Base-by-base conservation (phyloP, 805 yeast species). In the Cyberlindnera maclurae region DNA sequence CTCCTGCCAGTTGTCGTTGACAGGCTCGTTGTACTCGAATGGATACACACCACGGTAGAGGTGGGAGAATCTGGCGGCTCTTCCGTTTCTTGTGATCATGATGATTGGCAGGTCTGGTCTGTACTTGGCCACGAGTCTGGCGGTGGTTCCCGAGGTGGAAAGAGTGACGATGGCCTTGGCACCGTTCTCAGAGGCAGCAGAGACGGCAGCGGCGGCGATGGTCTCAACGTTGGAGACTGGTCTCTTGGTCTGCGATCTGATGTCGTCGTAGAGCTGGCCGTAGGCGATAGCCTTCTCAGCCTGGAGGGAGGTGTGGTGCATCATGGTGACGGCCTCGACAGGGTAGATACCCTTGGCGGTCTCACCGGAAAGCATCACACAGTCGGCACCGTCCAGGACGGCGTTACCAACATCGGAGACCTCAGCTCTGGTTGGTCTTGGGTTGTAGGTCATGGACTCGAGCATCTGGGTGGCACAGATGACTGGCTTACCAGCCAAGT, bases 271-370 rank as follows among this genome's bases (percentile, higher is more conserved):
- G 55, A 79, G 68, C 49, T 82, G 71, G 57, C 71, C 76, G 77
- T 93, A 87, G 56, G 97, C 86, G 63, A 90, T 80, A 54, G 96
- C 95, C 73, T 83, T 84, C 77, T 93, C 98, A 58, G 98, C 97
- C 59, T 87, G 82, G 60, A 90, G 68, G 60, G 94, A 79, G 49
- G 97, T 93, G 76, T 89, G 90, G 72, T 89, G 96, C 98, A 93
- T 93, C 89, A 93, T 89, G 54, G 89, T 75, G 51, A 93, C 98
- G 48, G 98, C 96, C 75, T 93, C 95, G 49, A 81, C 67, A 65
- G 98, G 98, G 76, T 93, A 93, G 77, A 80, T 79, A 75, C 98
- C 98, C 81, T 93, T 93, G 62, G 98, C 98, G 58, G 98, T 93
- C 75, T 93, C 98, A 67, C 98, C 98, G 42, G 95, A 84, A 65